These are phyloP conservation scores for Scheffersomyces insectosa DNA, from an alignment of 1,139 yeast species.

Conservation along the genomic window DNA sequence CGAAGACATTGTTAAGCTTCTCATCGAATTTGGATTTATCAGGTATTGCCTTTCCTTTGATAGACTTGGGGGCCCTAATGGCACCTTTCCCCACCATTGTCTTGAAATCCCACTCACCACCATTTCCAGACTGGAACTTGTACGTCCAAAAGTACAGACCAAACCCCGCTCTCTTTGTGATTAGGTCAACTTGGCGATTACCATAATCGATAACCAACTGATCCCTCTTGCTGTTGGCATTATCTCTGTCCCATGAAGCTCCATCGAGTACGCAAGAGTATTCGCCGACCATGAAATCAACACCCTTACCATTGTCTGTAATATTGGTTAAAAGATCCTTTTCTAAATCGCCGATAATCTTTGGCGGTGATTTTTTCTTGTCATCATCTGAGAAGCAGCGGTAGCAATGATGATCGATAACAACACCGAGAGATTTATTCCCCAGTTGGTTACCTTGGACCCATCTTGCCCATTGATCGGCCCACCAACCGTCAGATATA, in stretches of 20 bases:
- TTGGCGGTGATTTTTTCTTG: conserved; percentile 61
- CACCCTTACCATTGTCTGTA: conserved; percentile 46
- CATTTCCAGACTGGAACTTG: conserved; percentile 83
- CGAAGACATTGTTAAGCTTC: conserved; percentile 36
- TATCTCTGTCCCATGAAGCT: conserved; percentile 62
- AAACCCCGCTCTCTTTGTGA: conserved; percentile 53
- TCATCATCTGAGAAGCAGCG: conserved; percentile 82
- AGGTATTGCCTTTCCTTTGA: conserved; percentile 31
- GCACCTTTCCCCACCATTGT: conserved; percentile 75
- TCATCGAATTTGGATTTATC: conserved; percentile 45
- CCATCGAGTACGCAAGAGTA: conserved; percentile 86
- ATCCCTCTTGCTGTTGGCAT: conserved; percentile 45
- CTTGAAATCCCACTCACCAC: conserved; percentile 94
- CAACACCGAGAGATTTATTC: conserved; percentile 53
- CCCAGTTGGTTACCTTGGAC: conserved; percentile 44
- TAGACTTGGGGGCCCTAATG: conserved; percentile 29
- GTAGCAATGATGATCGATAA: conserved; percentile 84
- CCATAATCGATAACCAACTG: conserved; percentile 42
- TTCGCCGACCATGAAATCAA: conserved; percentile 84
- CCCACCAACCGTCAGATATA: conserved; percentile 95
- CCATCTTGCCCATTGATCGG: conserved; percentile 77
- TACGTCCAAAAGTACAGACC: conserved; percentile 92
- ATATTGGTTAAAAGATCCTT: conserved; percentile 53
- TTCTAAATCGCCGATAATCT: conserved; percentile 60
- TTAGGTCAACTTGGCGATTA: conserved; percentile 40